These are phyloP conservation scores for Penium margaritaceum DNA, from an alignment of 139 green algal species.

Conservation along the genomic window DNA sequence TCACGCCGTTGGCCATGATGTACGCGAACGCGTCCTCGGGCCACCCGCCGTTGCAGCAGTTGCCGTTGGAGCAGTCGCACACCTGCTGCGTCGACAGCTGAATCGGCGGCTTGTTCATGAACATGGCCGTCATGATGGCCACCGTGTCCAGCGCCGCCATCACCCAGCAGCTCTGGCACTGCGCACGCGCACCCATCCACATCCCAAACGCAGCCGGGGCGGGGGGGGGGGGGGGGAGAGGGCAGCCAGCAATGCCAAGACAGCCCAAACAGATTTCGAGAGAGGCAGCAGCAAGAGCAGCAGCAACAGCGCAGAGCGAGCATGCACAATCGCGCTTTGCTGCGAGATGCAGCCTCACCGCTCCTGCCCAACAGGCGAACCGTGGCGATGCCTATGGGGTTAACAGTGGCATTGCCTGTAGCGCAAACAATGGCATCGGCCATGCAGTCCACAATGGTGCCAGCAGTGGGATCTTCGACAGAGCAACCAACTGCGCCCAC, in stretches of 20 bases:
- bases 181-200: slow-evolving; percentile 6
- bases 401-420: no score
- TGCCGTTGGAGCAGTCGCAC: slow-evolving; percentile 20
- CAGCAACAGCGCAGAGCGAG: background rate
- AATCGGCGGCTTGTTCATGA: slow-evolving; percentile 17
- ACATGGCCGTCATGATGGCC: slow-evolving; percentile 81
- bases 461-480: no score
- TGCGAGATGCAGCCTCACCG: no score
- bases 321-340: background rate
- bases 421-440: no score
- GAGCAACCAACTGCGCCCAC: no score
- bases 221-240: background rate
- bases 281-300: background rate
- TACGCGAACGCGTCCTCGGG: slow-evolving; percentile 90
- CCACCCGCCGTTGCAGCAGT: slow-evolving; percentile 80
- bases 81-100: slow-evolving; percentile 29
- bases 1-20: slow-evolving; percentile 76
- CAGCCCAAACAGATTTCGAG: background rate
- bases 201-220: background rate
- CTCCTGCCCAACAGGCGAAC: no score
- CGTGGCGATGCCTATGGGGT: no score
- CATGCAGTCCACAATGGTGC: no score
- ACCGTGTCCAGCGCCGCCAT: slow-evolving; percentile 80
- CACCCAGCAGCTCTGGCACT: slow-evolving; percentile 88
- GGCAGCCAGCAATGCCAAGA: no score